Conservation (phyloP, 768 basidiomycete genomes). For the Suillus luteus region DNA sequence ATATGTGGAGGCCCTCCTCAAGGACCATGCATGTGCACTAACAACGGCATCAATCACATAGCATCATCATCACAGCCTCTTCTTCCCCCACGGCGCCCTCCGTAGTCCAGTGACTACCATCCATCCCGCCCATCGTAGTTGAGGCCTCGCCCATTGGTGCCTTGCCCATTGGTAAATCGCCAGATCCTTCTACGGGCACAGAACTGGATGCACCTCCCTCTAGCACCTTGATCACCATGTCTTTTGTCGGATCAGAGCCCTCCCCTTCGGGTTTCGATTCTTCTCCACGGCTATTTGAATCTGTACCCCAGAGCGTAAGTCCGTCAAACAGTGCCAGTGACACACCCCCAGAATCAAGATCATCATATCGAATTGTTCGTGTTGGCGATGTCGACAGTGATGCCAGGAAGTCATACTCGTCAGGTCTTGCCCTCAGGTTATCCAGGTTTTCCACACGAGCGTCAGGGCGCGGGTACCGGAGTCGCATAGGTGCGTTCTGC, state of each 20-base stretch:
- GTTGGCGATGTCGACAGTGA: constrained; percentile 44
- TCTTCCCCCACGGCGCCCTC: constrained; percentile 20
- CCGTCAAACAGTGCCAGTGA: constrained; percentile 50
- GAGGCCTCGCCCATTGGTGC: background rate
- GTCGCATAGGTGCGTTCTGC: constrained; percentile 45
- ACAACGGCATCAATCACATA: constrained; percentile 11
- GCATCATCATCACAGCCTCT: constrained; percentile 26
- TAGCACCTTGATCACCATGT: background rate
- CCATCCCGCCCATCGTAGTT: constrained; percentile 7
- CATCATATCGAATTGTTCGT: constrained; percentile 41
- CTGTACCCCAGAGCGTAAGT: constrained; percentile 48
- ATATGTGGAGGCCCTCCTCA: constrained; percentile 1
- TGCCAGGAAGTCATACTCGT: constrained; percentile 56
- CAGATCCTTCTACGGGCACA: background rate
- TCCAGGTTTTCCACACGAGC: constrained; percentile 10
- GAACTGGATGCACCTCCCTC: background rate
- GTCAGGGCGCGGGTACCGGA: constrained; percentile 26
- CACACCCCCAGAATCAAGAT: constrained; percentile 50
- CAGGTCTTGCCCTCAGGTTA: constrained; percentile 27
- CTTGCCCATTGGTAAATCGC: background rate
- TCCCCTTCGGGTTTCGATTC: constrained; percentile 11
- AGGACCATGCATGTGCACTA: background rate
- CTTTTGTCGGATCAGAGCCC: background rate
- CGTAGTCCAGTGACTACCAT: background rate
- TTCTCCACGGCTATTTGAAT: constrained; percentile 4